phyloP scores from a whole-genome alignment of 768 basidiomycete species.

The Ephemerocybe angulata region DNA sequence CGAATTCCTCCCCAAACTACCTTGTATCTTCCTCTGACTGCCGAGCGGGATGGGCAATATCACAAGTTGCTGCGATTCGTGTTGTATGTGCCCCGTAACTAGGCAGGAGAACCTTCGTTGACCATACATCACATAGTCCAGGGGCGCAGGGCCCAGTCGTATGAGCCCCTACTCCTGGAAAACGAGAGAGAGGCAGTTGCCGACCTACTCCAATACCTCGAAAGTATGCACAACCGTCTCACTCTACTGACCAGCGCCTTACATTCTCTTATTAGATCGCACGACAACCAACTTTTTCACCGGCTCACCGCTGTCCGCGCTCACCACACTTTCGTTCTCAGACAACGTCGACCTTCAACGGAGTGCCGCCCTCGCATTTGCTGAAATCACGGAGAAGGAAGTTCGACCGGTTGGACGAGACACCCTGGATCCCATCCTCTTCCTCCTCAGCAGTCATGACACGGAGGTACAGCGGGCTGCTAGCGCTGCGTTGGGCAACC shows the following conservation, averaged over 20 bases:
- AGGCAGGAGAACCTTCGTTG: slow-evolving; percentile 11
- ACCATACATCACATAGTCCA: slow-evolving; percentile 49
- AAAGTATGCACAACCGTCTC: slow-evolving; percentile 60
- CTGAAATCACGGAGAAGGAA: slow-evolving; percentile 99
- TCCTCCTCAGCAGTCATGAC: slow-evolving; percentile 95
- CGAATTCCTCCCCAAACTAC: neutral
- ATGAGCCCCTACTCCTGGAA: slow-evolving; percentile 83
- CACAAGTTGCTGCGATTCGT: slow-evolving; percentile 79
- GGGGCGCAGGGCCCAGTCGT: slow-evolving; percentile 80
- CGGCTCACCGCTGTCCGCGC: slow-evolving; percentile 85
- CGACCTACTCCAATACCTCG: slow-evolving; percentile 93
- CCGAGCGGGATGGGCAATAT: slow-evolving; percentile 61
- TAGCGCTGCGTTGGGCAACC: slow-evolving; percentile 93
- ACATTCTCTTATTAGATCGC: slow-evolving; percentile 63
- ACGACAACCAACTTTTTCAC: slow-evolving; percentile 98
- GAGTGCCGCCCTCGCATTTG: slow-evolving; percentile 95
- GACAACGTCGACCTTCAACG: slow-evolving; percentile 99
- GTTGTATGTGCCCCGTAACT: slow-evolving; percentile 50
- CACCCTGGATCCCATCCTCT: slow-evolving; percentile 96
- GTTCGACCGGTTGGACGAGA: slow-evolving; percentile 94
- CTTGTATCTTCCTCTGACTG: slow-evolving; percentile 5
- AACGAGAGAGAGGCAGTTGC: slow-evolving; percentile 98
- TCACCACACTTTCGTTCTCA: slow-evolving; percentile 96
- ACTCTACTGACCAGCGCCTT: neutral
- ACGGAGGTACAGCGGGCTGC: slow-evolving; percentile 98